Percentiles rank a stretch among this genome's conserved stretches.
These are phyloP conservation scores for Botrytis medusae DNA, from an alignment of 2,329 filamentous ascomycete genomes.

Conservation along the genomic window DNA sequence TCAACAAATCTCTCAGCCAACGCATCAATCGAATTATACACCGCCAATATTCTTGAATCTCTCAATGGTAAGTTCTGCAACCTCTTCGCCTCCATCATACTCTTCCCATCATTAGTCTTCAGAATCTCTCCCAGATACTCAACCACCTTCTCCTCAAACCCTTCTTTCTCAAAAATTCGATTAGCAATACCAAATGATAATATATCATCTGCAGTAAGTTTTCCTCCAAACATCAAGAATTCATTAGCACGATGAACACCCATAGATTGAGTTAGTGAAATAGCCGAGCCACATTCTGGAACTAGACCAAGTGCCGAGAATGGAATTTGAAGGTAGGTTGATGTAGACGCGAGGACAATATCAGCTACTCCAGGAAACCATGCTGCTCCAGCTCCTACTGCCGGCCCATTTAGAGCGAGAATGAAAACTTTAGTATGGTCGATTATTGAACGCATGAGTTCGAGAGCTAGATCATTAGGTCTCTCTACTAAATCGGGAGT, in stretches of 20 bases:
- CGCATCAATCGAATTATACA: conserved; percentile 49
- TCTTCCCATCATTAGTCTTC: conserved; percentile 49
- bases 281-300: conserved; percentile 49
- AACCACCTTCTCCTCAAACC: conserved; percentile 45
- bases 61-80: conserved; percentile 49
- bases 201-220: conserved; percentile 46
- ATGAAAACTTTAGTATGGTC: conserved; percentile 53
- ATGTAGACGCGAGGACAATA: conserved; percentile 48
- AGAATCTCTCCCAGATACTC: conserved; percentile 47
- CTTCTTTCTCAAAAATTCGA: conserved; percentile 44
- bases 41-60: conserved; percentile 47
- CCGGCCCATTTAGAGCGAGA: conserved; percentile 51
- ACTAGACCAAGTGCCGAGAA: conserved; percentile 50
- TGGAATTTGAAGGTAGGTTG: conserved; percentile 49
- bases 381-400: conserved; percentile 50
- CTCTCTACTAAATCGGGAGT: background rate
- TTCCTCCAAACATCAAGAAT: conserved; percentile 52
- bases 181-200: conserved; percentile 48
- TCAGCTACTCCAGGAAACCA: conserved; percentile 52
- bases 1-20: conserved; percentile 51
- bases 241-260: conserved; percentile 52
- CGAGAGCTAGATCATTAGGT: conserved; percentile 24
- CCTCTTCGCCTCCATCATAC: conserved; percentile 53
- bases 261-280: conserved; percentile 48
- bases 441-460: conserved; percentile 48